These are phyloP conservation scores for Amphibolis antarctica DNA, from an alignment of 106 monocot species.

Conservation along the genomic window DNA sequence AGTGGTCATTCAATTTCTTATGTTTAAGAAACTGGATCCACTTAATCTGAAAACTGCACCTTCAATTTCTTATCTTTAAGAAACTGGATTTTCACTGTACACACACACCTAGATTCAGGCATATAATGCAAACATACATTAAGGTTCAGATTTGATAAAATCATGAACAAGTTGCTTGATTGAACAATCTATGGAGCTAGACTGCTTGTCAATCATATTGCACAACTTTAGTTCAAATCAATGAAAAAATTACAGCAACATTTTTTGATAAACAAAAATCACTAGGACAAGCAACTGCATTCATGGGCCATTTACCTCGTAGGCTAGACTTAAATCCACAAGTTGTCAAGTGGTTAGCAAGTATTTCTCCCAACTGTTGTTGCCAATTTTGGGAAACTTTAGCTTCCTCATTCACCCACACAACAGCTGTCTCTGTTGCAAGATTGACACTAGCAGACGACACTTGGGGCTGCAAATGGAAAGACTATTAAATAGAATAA, in stretches of 20 bases:
- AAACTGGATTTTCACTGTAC: too few relatives aligned
- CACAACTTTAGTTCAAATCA: too few relatives aligned
- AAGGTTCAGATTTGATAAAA: neutral
- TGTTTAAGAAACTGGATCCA: too few relatives aligned
- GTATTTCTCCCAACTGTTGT: constrained; percentile 60
- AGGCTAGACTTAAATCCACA: constrained; percentile 84
- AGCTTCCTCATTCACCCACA: constrained; percentile 56
- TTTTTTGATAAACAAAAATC: neutral
- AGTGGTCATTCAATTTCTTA: neutral
- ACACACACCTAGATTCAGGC: too few relatives aligned
- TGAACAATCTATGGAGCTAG: too few relatives aligned
- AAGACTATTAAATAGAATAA: neutral
- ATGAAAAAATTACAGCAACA: too few relatives aligned
- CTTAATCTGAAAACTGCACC: neutral
- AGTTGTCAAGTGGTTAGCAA: constrained; percentile 67
- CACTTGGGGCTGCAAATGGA: constrained; percentile 57
- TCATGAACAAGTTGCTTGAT: too few relatives aligned
- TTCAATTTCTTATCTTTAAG: neutral
- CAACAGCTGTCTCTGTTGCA: constrained; percentile 85
- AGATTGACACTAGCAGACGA: constrained; percentile 79
- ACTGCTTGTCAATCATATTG: too few relatives aligned
- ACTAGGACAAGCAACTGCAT: neutral
- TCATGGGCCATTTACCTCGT: constrained; percentile 38
- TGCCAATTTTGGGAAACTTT: constrained; percentile 53
- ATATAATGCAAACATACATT: too few relatives aligned